Base-by-base conservation (phyloP, 768 basidiomycete genomes). In the Cubamyces sp. region DNA sequence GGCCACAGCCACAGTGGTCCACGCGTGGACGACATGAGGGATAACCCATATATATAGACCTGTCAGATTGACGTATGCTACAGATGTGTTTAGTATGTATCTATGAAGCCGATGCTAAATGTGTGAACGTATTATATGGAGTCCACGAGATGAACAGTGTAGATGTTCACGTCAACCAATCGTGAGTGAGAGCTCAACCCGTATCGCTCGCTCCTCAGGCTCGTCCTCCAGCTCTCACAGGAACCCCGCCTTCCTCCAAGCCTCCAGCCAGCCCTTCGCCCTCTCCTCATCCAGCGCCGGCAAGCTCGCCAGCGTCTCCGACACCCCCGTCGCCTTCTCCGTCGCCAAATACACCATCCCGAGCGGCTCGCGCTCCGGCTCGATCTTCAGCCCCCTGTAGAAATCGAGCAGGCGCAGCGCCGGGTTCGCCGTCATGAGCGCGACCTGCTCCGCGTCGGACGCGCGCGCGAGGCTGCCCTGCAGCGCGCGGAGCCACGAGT, bases 401-500 rank as follows among this genome's bases (percentile, higher is more conserved):
- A 70, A 68, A n/a, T 63, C 57, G 30, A 70, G 50, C 9, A 70
- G 53, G 30, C 57, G 65, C 39, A 69, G 41, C 23, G 66, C 68
- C 8, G 69, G 69, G 59, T 67, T 69, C 40, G n/a, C 51, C 21
- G 52, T 50, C 60, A 67, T 61, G 25, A 63, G 43, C 37, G 61
- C 57, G 28, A 64, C 51, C 60, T 66, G 64, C 28, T 47, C 39
- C 37, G 54, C 49, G 39, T 30, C 53, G 18, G 53, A 47, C 18
- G 26, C 53, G 30, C 15, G 49, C 14, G 12, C 23, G 37, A 42
- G 60, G 46, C 54, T 66, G 40, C 64, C 40, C 58, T 57, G 47
- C 40, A 69, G 50, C 47, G 39, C 49, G 25, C 37, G 14, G n/a
- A 70, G 49, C 73, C 74, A 76, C 28, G 61, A 62, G 6, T 34